A percentile compares a stretch with the other conserved stretches of the same genome.
Conservation (phyloP, 2,329 filamentous ascomycete species). For the Claviceps citrina region DNA sequence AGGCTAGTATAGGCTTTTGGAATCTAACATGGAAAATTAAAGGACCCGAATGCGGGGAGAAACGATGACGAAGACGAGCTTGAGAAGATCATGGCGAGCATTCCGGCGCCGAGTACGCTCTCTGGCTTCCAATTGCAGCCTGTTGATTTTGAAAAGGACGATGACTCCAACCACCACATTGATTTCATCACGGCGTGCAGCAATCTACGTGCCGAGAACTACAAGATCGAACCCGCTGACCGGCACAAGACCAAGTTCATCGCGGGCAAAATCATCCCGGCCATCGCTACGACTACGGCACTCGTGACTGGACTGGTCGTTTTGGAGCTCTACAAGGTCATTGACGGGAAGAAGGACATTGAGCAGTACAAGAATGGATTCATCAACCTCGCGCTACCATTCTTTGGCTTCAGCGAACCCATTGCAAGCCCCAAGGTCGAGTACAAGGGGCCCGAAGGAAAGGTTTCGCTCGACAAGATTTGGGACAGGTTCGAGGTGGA, state of each 20-base stretch:
- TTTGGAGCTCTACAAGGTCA: constrained; percentile 87
- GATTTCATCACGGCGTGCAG: constrained; percentile 97
- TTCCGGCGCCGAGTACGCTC: constrained; percentile 67
- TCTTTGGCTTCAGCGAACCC: constrained; percentile 97
- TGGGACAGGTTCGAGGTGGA: constrained; percentile 94
- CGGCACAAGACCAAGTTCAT: constrained; percentile 99
- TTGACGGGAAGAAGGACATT: constrained; percentile 90
- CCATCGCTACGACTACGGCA: constrained; percentile 93
- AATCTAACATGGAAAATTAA: not conserved
- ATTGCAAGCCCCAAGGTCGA: constrained; percentile 86
- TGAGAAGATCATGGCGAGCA: constrained; percentile 50
- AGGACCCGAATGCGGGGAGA: constrained; percentile 65
- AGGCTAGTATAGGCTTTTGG: not conserved
- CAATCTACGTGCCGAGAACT: constrained; percentile 93
- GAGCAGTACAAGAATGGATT: constrained; percentile 99
- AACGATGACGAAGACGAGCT: constrained; percentile 66
- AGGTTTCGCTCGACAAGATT: constrained; percentile 81
- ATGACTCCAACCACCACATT: constrained; percentile 95
- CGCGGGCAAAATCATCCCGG: constrained; percentile 97
- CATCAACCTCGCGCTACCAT: constrained; percentile 86
- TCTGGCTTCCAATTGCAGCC: constrained; percentile 79
- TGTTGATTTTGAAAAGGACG: constrained; percentile 97
- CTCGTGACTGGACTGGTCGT: constrained; percentile 87
- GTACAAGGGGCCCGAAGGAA: constrained; percentile 65
- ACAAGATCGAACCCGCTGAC: constrained; percentile 86